phyloP scores from a whole-genome alignment of 306 rosid genomes.

The Glycine soja region DNA sequence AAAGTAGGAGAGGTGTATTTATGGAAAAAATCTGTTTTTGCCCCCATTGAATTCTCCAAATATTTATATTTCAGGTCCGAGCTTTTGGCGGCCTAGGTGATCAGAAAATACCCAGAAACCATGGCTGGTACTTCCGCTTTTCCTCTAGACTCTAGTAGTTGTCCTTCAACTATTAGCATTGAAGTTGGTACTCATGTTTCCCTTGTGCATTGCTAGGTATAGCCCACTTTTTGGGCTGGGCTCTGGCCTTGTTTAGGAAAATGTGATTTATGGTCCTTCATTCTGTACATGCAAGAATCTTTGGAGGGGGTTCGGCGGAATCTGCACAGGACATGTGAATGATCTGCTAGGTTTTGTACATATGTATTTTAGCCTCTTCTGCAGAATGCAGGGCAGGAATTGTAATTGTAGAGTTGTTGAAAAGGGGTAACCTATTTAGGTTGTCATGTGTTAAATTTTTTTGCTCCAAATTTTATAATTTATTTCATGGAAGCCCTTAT shows the following conservation, averaged over 20 bases:
- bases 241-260: conserved; percentile 50
- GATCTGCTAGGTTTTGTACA: conserved; percentile 68
- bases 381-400: conserved; percentile 77
- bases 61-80: conserved; percentile 68
- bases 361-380: conserved; percentile 70
- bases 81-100: conserved; percentile 89
- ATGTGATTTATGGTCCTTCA: conserved; percentile 46
- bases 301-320: conserved; percentile 47
- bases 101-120: conserved; percentile 40
- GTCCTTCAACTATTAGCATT: not conserved
- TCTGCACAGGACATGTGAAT: conserved; percentile 48
- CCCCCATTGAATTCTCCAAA: conserved; percentile 11
- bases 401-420: conserved; percentile 72
- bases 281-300: conserved; percentile 49
- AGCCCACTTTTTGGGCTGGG: conserved; percentile 49
- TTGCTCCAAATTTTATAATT: conserved; percentile 50
- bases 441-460: conserved; percentile 50
- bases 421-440: conserved; percentile 69
- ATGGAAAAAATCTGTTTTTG: too few species aligned
- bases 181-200: conserved; percentile 31
- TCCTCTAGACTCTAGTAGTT: not conserved
- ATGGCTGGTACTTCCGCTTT: conserved; percentile 44
- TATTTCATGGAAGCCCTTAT: conserved; percentile 53
- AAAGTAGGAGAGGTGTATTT: too few species aligned
- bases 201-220: conserved; percentile 52